Conservation (phyloP, 352 stramenopile genomes). For the Globisporangium abappressorium region DNA sequence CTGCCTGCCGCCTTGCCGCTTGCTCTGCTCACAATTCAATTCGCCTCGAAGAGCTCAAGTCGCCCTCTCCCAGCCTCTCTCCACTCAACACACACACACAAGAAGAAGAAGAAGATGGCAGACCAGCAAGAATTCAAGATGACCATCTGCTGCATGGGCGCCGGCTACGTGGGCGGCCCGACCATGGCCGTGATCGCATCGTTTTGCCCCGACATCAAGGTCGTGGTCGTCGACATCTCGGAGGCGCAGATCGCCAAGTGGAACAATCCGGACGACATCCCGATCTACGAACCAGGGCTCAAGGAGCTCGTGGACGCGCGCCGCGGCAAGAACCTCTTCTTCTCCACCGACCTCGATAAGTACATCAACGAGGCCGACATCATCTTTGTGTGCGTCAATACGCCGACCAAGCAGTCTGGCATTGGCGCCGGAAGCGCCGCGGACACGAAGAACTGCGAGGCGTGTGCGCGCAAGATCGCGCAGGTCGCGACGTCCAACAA, state of each 20-base stretch:
- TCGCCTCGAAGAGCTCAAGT: constrained; percentile 1
- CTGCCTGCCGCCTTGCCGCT: background rate
- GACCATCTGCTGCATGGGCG: constrained; percentile 96
- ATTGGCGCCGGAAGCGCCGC: constrained; percentile 97
- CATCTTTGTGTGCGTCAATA: constrained; percentile 99
- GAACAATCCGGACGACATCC: constrained; percentile 93
- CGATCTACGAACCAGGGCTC: constrained; percentile 99
- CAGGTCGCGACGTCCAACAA: constrained; percentile 93
- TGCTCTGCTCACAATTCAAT: background rate
- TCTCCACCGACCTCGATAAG: constrained; percentile 96
- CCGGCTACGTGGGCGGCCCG: constrained; percentile 98
- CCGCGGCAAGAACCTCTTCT: constrained; percentile 98
- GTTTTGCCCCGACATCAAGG: constrained; percentile 96
- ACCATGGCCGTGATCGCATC: constrained; percentile 99
- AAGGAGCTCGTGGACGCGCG: constrained; percentile 94
- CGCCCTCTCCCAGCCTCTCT: background rate
- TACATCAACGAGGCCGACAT: constrained; percentile 97
- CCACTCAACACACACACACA: background rate
- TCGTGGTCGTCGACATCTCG: constrained; percentile 97
- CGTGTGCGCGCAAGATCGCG: constrained; percentile 98
- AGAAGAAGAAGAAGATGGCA: constrained; percentile 10
- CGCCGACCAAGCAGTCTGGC: constrained; percentile 96
- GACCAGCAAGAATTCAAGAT: constrained; percentile 63
- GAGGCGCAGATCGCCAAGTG: constrained; percentile 97
- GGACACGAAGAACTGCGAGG: constrained; percentile 99